These are phyloP conservation scores for Tylopilus balloui DNA, from an alignment of 768 basidiomycete genomes.

Conservation along the genomic window DNA sequence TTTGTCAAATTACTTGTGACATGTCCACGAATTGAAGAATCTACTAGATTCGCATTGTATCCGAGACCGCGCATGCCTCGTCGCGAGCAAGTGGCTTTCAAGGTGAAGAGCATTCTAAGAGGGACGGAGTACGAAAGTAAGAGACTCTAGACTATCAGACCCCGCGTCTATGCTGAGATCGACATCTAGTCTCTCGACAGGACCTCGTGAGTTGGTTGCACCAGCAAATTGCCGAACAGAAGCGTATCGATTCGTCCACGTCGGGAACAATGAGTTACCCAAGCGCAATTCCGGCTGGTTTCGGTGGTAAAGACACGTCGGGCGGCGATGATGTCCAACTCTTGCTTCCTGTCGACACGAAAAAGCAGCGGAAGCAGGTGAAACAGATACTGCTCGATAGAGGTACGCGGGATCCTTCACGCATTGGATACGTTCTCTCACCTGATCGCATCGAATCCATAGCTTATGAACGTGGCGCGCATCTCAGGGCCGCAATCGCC, in stretches of 20 bases:
- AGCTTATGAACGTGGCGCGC: constrained; percentile 62
- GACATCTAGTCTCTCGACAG: constrained; percentile 51
- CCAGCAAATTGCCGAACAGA: constrained; percentile 75
- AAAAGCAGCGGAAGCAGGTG: constrained; percentile 69
- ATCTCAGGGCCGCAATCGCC: constrained; percentile 57
- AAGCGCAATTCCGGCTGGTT: constrained; percentile 33
- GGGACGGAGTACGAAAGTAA: constrained; percentile 72
- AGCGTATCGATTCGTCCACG: constrained; percentile 62
- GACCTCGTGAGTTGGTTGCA: constrained; percentile 75
- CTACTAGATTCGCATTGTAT: constrained; percentile 50
- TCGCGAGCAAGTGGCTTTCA: constrained; percentile 66
- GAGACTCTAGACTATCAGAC: constrained; percentile 12
- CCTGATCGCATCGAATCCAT: not conserved
- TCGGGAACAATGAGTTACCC: constrained; percentile 50
- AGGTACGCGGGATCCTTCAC: constrained; percentile 37
- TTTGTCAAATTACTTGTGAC: constrained; percentile 4
- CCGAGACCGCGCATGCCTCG: constrained; percentile 51
- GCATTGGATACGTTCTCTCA: not conserved
- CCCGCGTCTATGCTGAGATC: constrained; percentile 3
- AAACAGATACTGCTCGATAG: constrained; percentile 67
- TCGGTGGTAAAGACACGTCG: constrained; percentile 34
- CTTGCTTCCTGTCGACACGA: constrained; percentile 61
- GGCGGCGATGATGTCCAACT: constrained; percentile 52
- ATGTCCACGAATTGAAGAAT: constrained; percentile 35
- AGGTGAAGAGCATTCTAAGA: constrained; percentile 77